These are phyloP conservation scores for Yamadazyma kanchanaburiensis DNA, from an alignment of 1,139 yeast genomes.

Conservation along the genomic window DNA sequence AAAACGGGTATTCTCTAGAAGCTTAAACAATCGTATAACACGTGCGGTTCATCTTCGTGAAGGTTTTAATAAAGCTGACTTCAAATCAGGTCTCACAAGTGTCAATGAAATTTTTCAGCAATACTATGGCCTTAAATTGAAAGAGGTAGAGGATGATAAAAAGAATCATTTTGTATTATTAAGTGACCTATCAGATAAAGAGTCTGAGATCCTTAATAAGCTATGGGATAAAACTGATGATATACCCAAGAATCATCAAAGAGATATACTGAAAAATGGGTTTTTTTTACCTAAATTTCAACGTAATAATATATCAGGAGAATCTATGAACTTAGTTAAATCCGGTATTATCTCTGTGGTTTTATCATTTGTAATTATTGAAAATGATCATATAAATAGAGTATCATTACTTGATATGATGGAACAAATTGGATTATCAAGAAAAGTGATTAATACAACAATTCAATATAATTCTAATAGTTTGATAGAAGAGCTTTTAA, in stretches of 20 bases:
- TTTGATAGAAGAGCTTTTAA: conserved; percentile 28
- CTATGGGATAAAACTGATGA: conserved; percentile 15
- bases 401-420: conserved; percentile 20
- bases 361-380: conserved; percentile 26
- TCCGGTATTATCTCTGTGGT: conserved; percentile 27
- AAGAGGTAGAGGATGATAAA: conserved; percentile 10
- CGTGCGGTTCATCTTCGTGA: conserved; percentile 5
- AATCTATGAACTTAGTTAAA: conserved; percentile 28
- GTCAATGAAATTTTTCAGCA: conserved; percentile 19
- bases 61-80: conserved; percentile 5
- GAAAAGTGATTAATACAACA: conserved; percentile 20
- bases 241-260: conserved; percentile 3
- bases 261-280: conserved; percentile 4
- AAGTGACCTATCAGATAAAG: conserved; percentile 16
- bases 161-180: conserved; percentile 15
- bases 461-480: conserved; percentile 21
- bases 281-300: conserved; percentile 16
- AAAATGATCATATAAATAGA: conserved; percentile 34
- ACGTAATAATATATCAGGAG: conserved; percentile 13
- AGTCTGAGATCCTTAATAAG: conserved; percentile 20
- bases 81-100: conserved; percentile 16
- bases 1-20: conserved; percentile 4
- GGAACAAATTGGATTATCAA: conserved; percentile 28
- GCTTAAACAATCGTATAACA: conserved; percentile 3
- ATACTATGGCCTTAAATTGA: conserved; percentile 31